Evolutionary conservation across 306 rosid genomes (phyloP), one percentile per base, ranked within the genome.

Genomic region (Sophora flavescens): DNA sequence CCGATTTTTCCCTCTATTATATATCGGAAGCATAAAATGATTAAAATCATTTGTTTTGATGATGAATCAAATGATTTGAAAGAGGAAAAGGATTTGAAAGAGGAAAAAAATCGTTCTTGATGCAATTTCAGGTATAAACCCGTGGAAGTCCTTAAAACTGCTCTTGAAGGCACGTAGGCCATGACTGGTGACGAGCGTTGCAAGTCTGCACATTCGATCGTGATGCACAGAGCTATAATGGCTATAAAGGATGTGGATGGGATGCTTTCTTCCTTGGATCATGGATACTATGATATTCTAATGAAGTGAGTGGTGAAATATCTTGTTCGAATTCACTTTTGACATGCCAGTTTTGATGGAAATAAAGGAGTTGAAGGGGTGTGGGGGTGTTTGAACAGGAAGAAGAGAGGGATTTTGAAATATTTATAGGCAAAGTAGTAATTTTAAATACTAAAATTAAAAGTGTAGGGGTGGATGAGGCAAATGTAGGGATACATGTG

Each of bases 171-270:
- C 62, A 88, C 97, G 26, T 90, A 89, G 84, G 97, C 92, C 66
- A 88, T 87, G 77, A 90, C 93, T 81, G 68, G 87, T 59, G 97
- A 92, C 78, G 99, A 92, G 65, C 97, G 97, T 63, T 92, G 99
- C 97, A 95, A 92, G 99, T 90, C 99, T 8, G 97, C 96, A 17
- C 93, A 92, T 81, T 95, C 97, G 99, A 83, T 95, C 70, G 97
- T 80, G 48, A 97, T 95, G 80, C 99, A 95, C 66, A 89, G 93
- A 90, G 93, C 99, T 83, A 70, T 95, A 50, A 95, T 92, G 99
- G 97, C 99, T 15, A 95, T 92, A 70, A 92, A 92, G 81, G 97
- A 92, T 77, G 92, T 92, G 59, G 98, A 92, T 82, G 98, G 91
- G 32, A 84, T 94, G 95, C 96, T 94, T 65, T 85, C 96, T 82